Evolutionary conservation across 352 stramenopile genomes (phyloP), one percentile per base, ranked within the genome.

Genomic region (Globisporangium ultimum): DNA sequence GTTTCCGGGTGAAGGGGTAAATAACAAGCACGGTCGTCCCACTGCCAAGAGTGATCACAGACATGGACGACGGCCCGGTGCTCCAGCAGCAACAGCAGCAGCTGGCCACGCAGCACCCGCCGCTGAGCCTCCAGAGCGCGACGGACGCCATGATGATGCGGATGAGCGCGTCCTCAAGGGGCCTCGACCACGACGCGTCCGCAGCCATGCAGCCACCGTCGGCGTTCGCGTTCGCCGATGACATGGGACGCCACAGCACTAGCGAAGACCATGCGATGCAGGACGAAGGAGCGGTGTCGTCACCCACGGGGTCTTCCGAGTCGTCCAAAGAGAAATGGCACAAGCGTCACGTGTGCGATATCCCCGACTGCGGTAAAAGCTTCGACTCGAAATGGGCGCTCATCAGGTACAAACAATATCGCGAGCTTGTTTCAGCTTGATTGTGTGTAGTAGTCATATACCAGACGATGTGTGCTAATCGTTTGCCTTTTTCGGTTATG

Each of bases 311-410:
- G 8, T 66, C 60, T 3, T 81, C 74, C 3, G 61, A 46, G 40
- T 82, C 72, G 8, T 74, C 67, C 47, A 84, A 75, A 61, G 80
- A 88, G 3, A 83, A 80, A 53, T 90, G 80, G 80, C 69, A 76
- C 48, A 93, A 93, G 71, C 81, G 81, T 34, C 81, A 93, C 58
- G 67, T 84, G 57, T 93, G 84, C 53, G 68, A 87, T 18, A 70
- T 80, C 10, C 51, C 61, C 0, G 72, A 89, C 65, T 93, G 84
- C 62, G 76, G 76, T 64, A 93, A 93, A 70, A 89, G 80, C 64
- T 93, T 93, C 61, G 84, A 93, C 70, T 93, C 80, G 24, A 91
- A 90, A 57, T 93, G 84, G 84, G 84, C 84, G 17, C 74, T 93
- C 18, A 87, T 93, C 47, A 70, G 84, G 80, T 92, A 53, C 43